phyloP scores from a whole-genome alignment of 2,329 filamentous ascomycete species.

The Neonectria neomacrospora region DNA sequence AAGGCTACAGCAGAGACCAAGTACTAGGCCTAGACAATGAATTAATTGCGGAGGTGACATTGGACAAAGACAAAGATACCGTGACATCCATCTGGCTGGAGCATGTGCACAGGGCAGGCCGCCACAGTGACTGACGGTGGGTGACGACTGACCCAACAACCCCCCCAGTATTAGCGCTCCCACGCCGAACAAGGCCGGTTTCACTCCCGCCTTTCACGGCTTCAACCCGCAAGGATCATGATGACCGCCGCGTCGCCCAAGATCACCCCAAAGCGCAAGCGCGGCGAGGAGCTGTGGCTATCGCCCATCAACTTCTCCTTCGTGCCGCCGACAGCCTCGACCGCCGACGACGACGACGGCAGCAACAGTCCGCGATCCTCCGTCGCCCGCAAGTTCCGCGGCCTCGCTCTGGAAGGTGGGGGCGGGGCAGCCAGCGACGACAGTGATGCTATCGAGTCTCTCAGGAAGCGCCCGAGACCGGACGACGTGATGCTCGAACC shows the following conservation, averaged over 20 bases:
- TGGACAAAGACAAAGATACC: constrained; percentile 19
- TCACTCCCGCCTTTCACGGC: constrained; percentile 3
- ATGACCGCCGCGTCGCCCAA: constrained; percentile 41
- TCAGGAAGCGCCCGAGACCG: constrained; percentile 53
- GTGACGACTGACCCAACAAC: background rate
- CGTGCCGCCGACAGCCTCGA: constrained; percentile 47
- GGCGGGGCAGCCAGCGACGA: constrained; percentile 54
- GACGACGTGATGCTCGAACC: constrained; percentile 48
- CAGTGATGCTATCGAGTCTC: constrained; percentile 46
- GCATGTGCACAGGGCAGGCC: constrained; percentile 28
- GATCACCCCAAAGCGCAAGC: constrained; percentile 60
- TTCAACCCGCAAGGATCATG: constrained; percentile 27
- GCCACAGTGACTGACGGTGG: constrained; percentile 1
- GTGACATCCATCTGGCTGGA: constrained; percentile 27
- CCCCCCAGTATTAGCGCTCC: background rate
- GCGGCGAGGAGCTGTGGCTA: constrained; percentile 50
- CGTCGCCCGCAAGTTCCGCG: constrained; percentile 64
- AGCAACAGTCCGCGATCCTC: constrained; percentile 63
- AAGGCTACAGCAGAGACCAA: background rate
- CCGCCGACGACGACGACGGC: constrained; percentile 57
- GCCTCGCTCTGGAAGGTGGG: constrained; percentile 60
- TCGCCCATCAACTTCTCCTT: constrained; percentile 60
- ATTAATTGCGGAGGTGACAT: background rate
- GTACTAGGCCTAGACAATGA: background rate
- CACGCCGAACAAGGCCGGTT: constrained; percentile 15